Evolutionary conservation across 139 green algal species (phyloP), one percentile per base, ranked within the genome.

Genomic region (Haematococcus lacustris): DNA sequence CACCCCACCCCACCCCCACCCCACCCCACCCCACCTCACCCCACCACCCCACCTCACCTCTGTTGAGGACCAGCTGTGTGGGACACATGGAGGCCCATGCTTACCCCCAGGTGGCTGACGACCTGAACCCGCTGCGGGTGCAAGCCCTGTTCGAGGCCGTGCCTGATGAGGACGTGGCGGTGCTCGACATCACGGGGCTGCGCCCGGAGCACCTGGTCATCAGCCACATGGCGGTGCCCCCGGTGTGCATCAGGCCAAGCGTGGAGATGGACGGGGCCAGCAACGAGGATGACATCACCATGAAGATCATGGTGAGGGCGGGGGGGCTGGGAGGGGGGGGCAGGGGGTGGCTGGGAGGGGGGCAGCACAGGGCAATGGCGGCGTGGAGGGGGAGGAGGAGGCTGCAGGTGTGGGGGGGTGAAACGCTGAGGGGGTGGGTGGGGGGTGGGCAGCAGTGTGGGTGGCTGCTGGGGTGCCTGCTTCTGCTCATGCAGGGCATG

Each of bases 221-320:
- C 62, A 94, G 83, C 0, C 76, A 90, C 71, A 53, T 99, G 9
- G 82, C 92, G 0, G 95, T 99, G 72, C 95, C 95, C 1, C 95
- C 95, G 1, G 93, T 98, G 40, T 92, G 87, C 83, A 98, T 99
- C 80, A 82, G 94, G 3, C 95, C 95, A 32, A 90, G 76, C n/a
- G 93, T 99, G 67, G 94, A 98, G 78, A 97, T 99, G 95, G 95
- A 99, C 73, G 90, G 88, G 0, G 91, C 93, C 3, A 93, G 76
- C 60, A 99, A 98, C 71, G 95, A 99, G 88, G 95, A 99, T 77
- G 95, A 99, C 87, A 92, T 98, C 76, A 97, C 93, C 26, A 94
- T 98, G 84, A 97, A 97, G 83, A 86, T 99, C 69, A 93, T 94
- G 84, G 83, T 91, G 84, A 6, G n/a, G n/a, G n/a, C n/a, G n/a